Base-by-base conservation (phyloP, 1,284 basidiomycete species). In the Irpex sp. region DNA sequence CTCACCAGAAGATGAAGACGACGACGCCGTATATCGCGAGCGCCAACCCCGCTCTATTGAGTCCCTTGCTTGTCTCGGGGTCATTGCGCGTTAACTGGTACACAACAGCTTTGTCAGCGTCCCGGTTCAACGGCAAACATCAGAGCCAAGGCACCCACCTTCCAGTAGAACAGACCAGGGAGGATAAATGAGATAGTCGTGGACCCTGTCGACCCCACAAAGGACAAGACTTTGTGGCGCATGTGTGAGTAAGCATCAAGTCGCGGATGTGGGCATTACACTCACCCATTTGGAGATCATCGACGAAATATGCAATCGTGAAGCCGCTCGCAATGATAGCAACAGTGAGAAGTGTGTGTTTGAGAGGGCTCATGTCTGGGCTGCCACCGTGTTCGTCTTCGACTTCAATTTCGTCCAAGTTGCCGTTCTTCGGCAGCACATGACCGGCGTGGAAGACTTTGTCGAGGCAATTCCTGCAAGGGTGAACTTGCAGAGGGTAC, bases 111-210 rank as follows among this genome's bases (percentile, higher is more conserved):
- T 56, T 67, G 61, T 66, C 54, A 62, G 56, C 61, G n/a, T 54
- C 9, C 54, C 54, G 54, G 34, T 36, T 26, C 17, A 7, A 51
- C n/a, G 56, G 26, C 19, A 15, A 13, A 40, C 47, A 15, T n/a
- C 58, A 34, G 19, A 58, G 31, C 57, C 26, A 26, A 26, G 26
- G 63, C 11, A 66, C 77, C 67, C 65, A 89, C 89, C 88, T 91
- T 87, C 89, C 89, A 92, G 74, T 87, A 92, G 70, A 94, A 87
- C 64, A 93, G 74, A 59, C 96, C 95, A 0, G 97, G 97, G 4
- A 99, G 83, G 72, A 99, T 98, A 77, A 99, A 99, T 7, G 94
- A 96, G 68, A 99, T 96, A 3, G 91, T 98, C 13, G 97, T 98
- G 17, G 93, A 96, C 15, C 97, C 97, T 0, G 97, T 97, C 8